These are phyloP conservation scores for Dentipellis sp. DNA, from an alignment of 768 basidiomycete genomes.

Conservation along the genomic window DNA sequence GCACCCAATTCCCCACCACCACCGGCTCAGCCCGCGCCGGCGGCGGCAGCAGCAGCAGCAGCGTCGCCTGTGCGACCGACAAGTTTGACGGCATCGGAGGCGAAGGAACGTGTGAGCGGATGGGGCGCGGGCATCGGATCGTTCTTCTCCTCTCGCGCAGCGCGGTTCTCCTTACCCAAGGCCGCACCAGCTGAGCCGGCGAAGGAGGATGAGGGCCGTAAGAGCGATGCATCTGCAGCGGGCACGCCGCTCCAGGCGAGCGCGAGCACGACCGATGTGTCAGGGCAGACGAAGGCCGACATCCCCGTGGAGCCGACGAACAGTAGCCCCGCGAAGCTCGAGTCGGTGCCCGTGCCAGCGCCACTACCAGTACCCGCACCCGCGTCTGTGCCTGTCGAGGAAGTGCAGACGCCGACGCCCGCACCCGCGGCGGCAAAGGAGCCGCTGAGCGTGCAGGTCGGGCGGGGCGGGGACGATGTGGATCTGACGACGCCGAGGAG, in stretches of 20 bases:
- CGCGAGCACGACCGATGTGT: background rate
- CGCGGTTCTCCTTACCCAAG: slow-evolving; percentile 8
- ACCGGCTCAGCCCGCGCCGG: background rate
- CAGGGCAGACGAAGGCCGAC: background rate
- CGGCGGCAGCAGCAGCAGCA: slow-evolving; percentile 17
- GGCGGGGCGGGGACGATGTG: background rate
- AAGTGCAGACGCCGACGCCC: background rate
- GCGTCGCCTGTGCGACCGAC: background rate
- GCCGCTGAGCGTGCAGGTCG: background rate
- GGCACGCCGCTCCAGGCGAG: background rate
- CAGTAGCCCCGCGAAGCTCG: background rate
- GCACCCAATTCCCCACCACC: slow-evolving; percentile 9
- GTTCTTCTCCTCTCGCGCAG: slow-evolving; percentile 10
- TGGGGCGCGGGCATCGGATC: slow-evolving; percentile 15
- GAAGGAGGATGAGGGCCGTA: background rate
- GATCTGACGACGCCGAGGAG: background rate
- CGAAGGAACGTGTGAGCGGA: slow-evolving; percentile 10
- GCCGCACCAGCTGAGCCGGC: background rate
- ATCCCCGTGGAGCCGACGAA: background rate
- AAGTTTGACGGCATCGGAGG: background rate
- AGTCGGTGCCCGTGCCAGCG: background rate
- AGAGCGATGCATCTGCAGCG: background rate
- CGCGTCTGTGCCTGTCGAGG: background rate
- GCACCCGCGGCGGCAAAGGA: background rate
- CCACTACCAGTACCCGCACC: background rate